phyloP scores from a whole-genome alignment of 2,329 filamentous ascomycete species.

The Exophiala viscosa region DNA sequence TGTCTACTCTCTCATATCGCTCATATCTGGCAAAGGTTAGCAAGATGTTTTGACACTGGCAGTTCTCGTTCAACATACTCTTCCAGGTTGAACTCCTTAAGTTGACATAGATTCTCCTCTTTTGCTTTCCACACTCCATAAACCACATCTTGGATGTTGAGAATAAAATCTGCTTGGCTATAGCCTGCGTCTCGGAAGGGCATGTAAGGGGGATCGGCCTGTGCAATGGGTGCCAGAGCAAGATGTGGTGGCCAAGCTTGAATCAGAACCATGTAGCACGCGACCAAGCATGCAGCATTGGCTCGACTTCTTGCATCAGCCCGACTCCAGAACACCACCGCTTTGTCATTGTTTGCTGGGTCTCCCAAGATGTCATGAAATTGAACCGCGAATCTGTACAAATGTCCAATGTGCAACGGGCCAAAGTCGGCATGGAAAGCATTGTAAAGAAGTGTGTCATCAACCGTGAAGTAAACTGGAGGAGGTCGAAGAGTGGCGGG shows the following conservation, averaged over 20 bases:
- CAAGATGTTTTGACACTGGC: not conserved
- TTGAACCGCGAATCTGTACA: conserved; percentile 93
- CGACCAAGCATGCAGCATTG: conserved; percentile 90
- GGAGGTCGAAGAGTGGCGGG: conserved; percentile 47
- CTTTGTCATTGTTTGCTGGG: conserved; percentile 81
- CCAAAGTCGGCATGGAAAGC: conserved; percentile 98
- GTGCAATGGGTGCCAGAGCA: conserved; percentile 89
- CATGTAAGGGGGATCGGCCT: conserved; percentile 96
- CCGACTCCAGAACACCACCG: conserved; percentile 94
- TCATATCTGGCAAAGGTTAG: conserved; percentile 62
- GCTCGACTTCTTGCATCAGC: conserved; percentile 82
- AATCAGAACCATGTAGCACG: conserved; percentile 98
- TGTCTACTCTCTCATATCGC: conserved; percentile 89
- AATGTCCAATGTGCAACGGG: conserved; percentile 91
- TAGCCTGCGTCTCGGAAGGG: conserved; percentile 97
- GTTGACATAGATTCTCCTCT: conserved; percentile 83
- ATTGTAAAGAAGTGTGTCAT: conserved; percentile 91
- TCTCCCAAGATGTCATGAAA: conserved; percentile 93
- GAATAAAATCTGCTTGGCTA: conserved; percentile 93
- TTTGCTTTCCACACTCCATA: conserved; percentile 99
- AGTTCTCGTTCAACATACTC: conserved; percentile 53
- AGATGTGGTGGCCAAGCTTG: conserved; percentile 97
- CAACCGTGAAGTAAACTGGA: conserved; percentile 93
- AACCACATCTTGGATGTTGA: conserved; percentile 94
- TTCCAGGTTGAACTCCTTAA: conserved; percentile 93